Evolutionary conservation across 108 stramenopile genomes (phyloP), one percentile per base, ranked within the genome.

Genomic region (Cyclotella distinguenda): DNA sequence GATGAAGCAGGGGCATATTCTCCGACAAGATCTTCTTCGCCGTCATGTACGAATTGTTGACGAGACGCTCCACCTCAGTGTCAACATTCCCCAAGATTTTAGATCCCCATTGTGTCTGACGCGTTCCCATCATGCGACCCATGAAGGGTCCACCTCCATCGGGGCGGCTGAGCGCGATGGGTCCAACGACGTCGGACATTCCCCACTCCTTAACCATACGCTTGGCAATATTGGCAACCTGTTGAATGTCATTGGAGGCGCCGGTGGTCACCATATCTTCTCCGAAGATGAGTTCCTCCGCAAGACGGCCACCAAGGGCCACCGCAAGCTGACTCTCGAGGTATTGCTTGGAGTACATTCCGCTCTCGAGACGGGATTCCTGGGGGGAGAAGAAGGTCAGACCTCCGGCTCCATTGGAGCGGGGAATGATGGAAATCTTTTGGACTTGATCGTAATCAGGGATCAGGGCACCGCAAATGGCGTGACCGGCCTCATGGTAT

Each of bases 401-500:
- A 11, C 95, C 97, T 6, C 93, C 82, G 8, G 95, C 94, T 73
- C 96, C 92, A 60, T 89, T 94, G 43, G 89, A 90, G 19, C 89
- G 89, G 27, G 92, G 97, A 54, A 97, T 91, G 80, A 98, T 98
- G 52, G 95, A 83, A 30, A 97, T 97, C 90, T 99, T 99, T 79
- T 97, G 97, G n/a, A 99, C 90, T 64, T 95, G 95, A 79, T 94
- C 92, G 70, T 90, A 90, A 58, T 90, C 87, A 27, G 86, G 86
- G 28, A 89, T 88, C 27, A 94, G 74, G 1, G 94, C 93, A 47
- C 95, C 97, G 31, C 91, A 88, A 40, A 98, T 74, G 36, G 96
- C 97, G 66, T 98, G 97, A 39, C 97, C 97, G 2, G 90, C 96
- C 78, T 98, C 97, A 74, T 98, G 97, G 83, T 88, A 97, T 10